Conservation (phyloP, 176 grass and related monocot genomes). For the Aechmea fasciata region DNA sequence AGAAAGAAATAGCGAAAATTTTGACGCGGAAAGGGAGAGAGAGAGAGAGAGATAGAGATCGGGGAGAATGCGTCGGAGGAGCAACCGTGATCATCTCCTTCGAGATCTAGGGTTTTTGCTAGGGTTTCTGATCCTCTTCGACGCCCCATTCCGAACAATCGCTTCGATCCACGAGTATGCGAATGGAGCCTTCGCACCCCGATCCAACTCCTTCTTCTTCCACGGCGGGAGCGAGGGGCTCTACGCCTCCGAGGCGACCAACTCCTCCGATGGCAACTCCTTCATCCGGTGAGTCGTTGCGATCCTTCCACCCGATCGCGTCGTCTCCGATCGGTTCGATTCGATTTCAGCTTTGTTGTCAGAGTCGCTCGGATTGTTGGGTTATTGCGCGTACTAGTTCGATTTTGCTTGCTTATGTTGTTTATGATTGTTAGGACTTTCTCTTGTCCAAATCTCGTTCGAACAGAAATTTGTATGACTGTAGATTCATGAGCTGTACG, state of each 20-base stretch:
- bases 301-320: not conserved
- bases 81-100: conserved; percentile 12
- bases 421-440: too few species aligned
- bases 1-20: too few species aligned
- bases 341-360: not conserved
- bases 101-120: conserved; percentile 29
- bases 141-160: conserved; percentile 23
- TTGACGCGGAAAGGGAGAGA: not conserved
- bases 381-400: too few species aligned
- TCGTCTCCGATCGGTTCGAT: not conserved
- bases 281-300: conserved; percentile 57
- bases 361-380: too few species aligned
- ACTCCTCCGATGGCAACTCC: conserved; percentile 44
- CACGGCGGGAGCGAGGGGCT: conserved; percentile 98
- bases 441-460: too few species aligned
- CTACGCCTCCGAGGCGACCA: conserved; percentile 56
- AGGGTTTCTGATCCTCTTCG: conserved; percentile 30
- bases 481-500: too few species aligned
- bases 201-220: conserved; percentile 97
- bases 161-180: conserved; percentile 88
- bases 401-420: too few species aligned
- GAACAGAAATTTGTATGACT: not conserved
- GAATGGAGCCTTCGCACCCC: conserved; percentile 55
- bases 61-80: conserved; percentile 21
- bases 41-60: not conserved